Conservation (phyloP, 2,329 filamentous ascomycete species). For the Huntiella abstrusa region DNA sequence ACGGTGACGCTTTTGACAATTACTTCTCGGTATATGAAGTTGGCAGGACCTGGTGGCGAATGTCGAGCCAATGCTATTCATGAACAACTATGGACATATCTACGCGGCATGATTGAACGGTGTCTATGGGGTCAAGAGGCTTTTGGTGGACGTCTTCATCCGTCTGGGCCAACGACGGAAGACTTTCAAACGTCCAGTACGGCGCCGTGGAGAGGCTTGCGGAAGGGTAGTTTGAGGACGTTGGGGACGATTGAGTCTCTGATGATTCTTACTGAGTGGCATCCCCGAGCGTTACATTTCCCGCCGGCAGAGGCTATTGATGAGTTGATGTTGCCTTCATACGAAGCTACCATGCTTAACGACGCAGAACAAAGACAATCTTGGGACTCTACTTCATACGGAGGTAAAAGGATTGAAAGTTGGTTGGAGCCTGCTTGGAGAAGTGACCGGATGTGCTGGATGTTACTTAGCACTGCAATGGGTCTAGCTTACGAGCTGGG, state of each 20-base stretch:
- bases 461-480: slow-evolving; percentile 81
- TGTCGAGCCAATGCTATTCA: slow-evolving; percentile 84
- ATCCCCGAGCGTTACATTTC: slow-evolving; percentile 85
- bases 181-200: slow-evolving; percentile 47
- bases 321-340: slow-evolving; percentile 45
- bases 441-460: slow-evolving; percentile 93
- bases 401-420: slow-evolving; percentile 73
- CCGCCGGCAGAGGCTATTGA: slow-evolving; percentile 61
- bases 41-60: slow-evolving; percentile 60
- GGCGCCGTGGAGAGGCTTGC: slow-evolving; percentile 48
- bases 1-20: slow-evolving; percentile 84
- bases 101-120: slow-evolving; percentile 86
- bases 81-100: slow-evolving; percentile 84
- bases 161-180: slow-evolving; percentile 30
- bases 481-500: slow-evolving; percentile 84
- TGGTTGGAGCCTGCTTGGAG: slow-evolving; percentile 95
- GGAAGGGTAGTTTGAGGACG: slow-evolving; percentile 66
- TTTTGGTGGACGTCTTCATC: slow-evolving; percentile 36
- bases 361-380: slow-evolving; percentile 17
- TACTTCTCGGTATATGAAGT: slow-evolving; percentile 65
- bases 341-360: slow-evolving; percentile 28
- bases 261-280: slow-evolving; percentile 91
- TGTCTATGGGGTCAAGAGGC: slow-evolving; percentile 93
- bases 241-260: slow-evolving; percentile 88
- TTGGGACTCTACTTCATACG: slow-evolving; percentile 25